A percentile compares a stretch with the other conserved stretches of the same genome.
These are phyloP conservation scores for Ilyonectria robusta DNA, from an alignment of 2,329 filamentous ascomycete genomes.

Conservation along the genomic window DNA sequence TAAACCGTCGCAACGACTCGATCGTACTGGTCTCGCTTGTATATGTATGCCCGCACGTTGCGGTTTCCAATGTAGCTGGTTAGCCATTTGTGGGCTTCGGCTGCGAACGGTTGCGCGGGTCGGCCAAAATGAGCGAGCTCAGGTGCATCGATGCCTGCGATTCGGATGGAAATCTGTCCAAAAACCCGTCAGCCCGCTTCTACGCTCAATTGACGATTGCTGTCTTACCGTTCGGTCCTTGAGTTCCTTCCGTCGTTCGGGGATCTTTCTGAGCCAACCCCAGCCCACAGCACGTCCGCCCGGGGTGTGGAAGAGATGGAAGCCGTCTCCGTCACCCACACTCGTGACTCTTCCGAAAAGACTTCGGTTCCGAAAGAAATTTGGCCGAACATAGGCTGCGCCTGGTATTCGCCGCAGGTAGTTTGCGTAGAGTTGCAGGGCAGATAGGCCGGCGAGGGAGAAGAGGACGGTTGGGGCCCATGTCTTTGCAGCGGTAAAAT, in stretches of 20 bases:
- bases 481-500: constrained; percentile 54
- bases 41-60: constrained; percentile 85
- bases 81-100: constrained; percentile 89
- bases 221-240: constrained; percentile 81
- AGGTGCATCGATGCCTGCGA: constrained; percentile 94
- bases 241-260: constrained; percentile 76
- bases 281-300: constrained; percentile 90
- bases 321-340: constrained; percentile 97
- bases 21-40: constrained; percentile 91
- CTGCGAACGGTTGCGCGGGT: constrained; percentile 85
- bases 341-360: constrained; percentile 90
- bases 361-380: constrained; percentile 81
- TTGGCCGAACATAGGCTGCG: constrained; percentile 80
- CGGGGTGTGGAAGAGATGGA: constrained; percentile 94
- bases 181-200: constrained; percentile 33
- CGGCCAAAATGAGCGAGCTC: constrained; percentile 94
- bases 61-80: constrained; percentile 77
- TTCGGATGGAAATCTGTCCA: constrained; percentile 83
- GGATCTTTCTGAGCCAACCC: constrained; percentile 90
- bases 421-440: constrained; percentile 73
- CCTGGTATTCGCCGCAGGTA: constrained; percentile 90
- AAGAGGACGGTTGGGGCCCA: constrained; percentile 58
- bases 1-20: constrained; percentile 90
- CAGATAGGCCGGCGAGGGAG: constrained; percentile 55
- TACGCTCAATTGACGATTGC: background rate